Evolutionary conservation across 2,329 filamentous ascomycete genomes (phyloP).

Genomic region (Penicillium sclerotiorum): DNA sequence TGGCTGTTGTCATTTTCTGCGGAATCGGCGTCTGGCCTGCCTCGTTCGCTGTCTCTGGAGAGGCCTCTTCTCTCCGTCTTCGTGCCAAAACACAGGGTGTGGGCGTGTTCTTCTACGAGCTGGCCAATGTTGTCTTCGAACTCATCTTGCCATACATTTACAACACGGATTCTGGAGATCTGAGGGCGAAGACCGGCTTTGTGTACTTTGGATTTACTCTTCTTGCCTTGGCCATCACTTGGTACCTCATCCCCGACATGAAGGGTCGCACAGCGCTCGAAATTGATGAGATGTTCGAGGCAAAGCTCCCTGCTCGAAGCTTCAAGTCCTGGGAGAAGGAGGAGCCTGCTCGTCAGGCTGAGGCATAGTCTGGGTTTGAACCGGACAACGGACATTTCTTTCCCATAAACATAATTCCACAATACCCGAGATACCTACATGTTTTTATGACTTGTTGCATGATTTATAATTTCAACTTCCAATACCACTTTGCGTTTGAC

Average conservation of each 20-base stretch:
- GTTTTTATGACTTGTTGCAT: too few species aligned
- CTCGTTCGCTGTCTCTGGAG: conserved; percentile 39
- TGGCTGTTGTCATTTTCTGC: conserved; percentile 47
- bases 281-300: conserved; percentile 49
- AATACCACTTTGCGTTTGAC: too few species aligned
- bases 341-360: too few species aligned
- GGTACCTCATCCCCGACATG: conserved; percentile 57
- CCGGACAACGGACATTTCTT: too few species aligned
- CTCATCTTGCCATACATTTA: conserved; percentile 57
- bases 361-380: too few species aligned
- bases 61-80: conserved; percentile 39
- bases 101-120: conserved; percentile 46
- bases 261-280: conserved; percentile 52
- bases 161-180: conserved; percentile 49
- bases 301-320: conserved; percentile 21
- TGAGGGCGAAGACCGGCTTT: conserved; percentile 47
- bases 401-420: too few species aligned
- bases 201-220: conserved; percentile 42
- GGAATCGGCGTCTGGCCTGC: conserved; percentile 41
- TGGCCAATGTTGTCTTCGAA: conserved; percentile 47
- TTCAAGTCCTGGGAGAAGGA: too few species aligned
- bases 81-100: conserved; percentile 43
- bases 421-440: too few species aligned
- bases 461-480: too few species aligned
- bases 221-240: conserved; percentile 40